Evolutionary conservation across 2,329 filamentous ascomycete genomes (phyloP).

Genomic region (Neofusicoccum laricinum): DNA sequence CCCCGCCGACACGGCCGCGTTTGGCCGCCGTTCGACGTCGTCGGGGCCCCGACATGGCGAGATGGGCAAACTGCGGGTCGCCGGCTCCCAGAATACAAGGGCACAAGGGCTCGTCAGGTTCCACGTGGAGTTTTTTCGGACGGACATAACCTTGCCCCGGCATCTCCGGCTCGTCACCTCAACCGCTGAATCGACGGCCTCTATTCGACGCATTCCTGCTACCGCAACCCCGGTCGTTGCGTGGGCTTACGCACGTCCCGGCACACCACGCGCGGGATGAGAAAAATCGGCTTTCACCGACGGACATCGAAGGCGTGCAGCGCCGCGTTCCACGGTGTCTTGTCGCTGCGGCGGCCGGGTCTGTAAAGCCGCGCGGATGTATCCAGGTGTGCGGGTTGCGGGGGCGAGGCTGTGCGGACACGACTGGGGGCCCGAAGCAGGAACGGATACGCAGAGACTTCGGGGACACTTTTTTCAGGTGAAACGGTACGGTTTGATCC

Average conservation of each 20-base stretch:
- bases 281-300: background rate
- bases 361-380: background rate
- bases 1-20: slow-evolving; percentile 3
- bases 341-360: background rate
- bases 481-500: slow-evolving; percentile 1
- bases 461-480: slow-evolving; percentile 6
- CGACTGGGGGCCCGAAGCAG: background rate
- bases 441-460: background rate
- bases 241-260: slow-evolving; percentile 7
- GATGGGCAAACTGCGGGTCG: slow-evolving; percentile 6
- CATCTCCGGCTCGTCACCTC: slow-evolving; percentile 11
- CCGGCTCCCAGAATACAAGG: background rate
- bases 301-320: background rate
- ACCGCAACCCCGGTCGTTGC: slow-evolving; percentile 2
- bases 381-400: background rate
- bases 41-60: background rate
- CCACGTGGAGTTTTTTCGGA: slow-evolving; percentile 13
- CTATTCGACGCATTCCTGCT: slow-evolving; percentile 10
- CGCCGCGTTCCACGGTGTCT: background rate
- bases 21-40: background rate
- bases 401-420: background rate
- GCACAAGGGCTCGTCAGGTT: slow-evolving; percentile 10
- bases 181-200: background rate
- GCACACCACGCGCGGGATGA: background rate
- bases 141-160: slow-evolving; percentile 9